A percentile compares a stretch with the other conserved stretches of the same genome.
Evolutionary conservation across 768 basidiomycete genomes (phyloP).

Genomic region (Mycena floridula): DNA sequence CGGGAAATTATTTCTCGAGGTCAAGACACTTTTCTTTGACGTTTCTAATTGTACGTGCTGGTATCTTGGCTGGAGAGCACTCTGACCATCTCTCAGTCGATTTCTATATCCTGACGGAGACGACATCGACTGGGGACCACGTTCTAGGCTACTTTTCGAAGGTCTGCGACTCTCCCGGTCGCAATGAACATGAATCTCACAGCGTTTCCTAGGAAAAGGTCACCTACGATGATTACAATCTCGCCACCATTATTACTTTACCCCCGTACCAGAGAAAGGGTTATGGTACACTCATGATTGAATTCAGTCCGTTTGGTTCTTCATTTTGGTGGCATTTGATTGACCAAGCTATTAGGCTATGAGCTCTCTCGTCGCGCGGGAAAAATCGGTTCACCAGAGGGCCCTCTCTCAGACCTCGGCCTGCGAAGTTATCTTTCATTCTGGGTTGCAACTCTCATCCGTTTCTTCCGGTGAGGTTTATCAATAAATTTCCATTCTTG

Average conservation of each 20-base stretch:
- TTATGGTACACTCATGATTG: conserved; percentile 94
- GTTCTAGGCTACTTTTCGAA: conserved; percentile 78
- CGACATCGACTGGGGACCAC: conserved; percentile 70
- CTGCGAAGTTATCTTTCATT: conserved; percentile 84
- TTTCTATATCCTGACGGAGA: conserved; percentile 91
- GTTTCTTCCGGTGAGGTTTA: conserved; percentile 63
- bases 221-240: conserved; percentile 95
- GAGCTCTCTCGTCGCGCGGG: conserved; percentile 78
- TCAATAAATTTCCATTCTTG: conserved; percentile 11
- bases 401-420: conserved; percentile 91
- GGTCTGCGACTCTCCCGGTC: conserved; percentile 19
- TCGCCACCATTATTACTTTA: conserved; percentile 93
- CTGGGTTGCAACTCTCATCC: conserved; percentile 80
- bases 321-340: background rate
- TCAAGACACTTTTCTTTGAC: conserved; percentile 93
- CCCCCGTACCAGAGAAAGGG: conserved; percentile 89
- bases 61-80: conserved; percentile 1
- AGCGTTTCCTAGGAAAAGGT: conserved; percentile 68
- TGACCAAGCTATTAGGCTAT: conserved; percentile 55
- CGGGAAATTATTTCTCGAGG: conserved; percentile 98
- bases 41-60: conserved; percentile 79
- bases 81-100: conserved; percentile 44
- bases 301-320: conserved; percentile 74
- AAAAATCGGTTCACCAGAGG: conserved; percentile 87
- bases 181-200: background rate